Percentiles rank a stretch among this genome's conserved stretches.
Conservation (phyloP, 2,329 filamentous ascomycete genomes). For the Penicillium sclerotiorum region DNA sequence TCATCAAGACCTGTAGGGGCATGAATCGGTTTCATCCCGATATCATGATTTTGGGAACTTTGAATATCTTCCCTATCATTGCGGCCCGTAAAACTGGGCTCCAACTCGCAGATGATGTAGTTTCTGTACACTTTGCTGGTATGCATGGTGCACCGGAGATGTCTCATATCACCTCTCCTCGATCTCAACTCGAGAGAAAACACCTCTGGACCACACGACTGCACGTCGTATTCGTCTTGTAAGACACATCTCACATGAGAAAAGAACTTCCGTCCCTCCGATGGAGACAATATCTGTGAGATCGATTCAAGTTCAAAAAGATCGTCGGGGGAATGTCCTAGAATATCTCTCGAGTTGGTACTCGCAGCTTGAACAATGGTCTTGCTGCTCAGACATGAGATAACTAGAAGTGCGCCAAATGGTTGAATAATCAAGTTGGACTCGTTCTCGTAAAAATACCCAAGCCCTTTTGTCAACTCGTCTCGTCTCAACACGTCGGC, state of each 20-base stretch:
- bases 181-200: slow-evolving; percentile 72
- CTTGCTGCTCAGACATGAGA: slow-evolving; percentile 67
- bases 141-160: slow-evolving; percentile 87
- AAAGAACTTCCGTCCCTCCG: slow-evolving; percentile 76
- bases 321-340: slow-evolving; percentile 73
- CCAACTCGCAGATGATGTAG: slow-evolving; percentile 81
- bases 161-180: slow-evolving; percentile 57
- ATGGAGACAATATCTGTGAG: slow-evolving; percentile 77
- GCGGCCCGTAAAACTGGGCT: slow-evolving; percentile 59
- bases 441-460: slow-evolving; percentile 51
- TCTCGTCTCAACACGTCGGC: slow-evolving; percentile 8
- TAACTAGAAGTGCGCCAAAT: slow-evolving; percentile 74
- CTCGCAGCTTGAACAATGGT: slow-evolving; percentile 72
- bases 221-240: slow-evolving; percentile 74
- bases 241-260: slow-evolving; percentile 83
- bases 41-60: neutral
- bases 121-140: slow-evolving; percentile 67
- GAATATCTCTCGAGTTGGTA: slow-evolving; percentile 73
- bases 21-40: neutral
- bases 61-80: neutral
- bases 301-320: slow-evolving; percentile 75
- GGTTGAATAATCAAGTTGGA: slow-evolving; percentile 72
- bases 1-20: no score
- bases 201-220: slow-evolving; percentile 76
- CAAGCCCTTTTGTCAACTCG: slow-evolving; percentile 5